Evolutionary conservation across 352 stramenopile genomes (phyloP).

Genomic region (Pythium scleroteichum): DNA sequence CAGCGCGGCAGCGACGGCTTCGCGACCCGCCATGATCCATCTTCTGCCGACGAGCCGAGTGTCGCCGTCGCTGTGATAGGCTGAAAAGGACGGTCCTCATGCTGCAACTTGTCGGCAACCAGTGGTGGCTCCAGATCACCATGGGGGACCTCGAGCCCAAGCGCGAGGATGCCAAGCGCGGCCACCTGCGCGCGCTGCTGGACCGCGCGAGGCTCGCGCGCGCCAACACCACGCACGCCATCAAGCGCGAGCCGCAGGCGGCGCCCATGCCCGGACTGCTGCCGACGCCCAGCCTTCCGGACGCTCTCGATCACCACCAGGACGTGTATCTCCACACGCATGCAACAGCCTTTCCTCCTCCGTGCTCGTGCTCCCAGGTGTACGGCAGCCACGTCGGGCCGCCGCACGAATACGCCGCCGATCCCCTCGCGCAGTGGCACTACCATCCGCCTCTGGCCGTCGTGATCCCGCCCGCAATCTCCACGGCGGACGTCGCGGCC

Average conservation of each 20-base stretch:
- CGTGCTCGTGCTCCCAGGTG: constrained; percentile 8
- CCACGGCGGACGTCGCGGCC: not conserved
- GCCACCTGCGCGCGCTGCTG: constrained; percentile 41
- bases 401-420: not conserved
- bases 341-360: not conserved
- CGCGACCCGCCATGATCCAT: not conserved
- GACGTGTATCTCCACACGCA: not conserved
- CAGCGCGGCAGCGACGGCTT: constrained; percentile 13
- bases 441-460: constrained; percentile 14
- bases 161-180: not conserved
- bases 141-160: not conserved
- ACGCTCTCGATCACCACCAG: not conserved
- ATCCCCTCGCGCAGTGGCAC: not conserved
- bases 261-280: not conserved
- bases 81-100: constrained; percentile 11
- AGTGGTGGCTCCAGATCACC: not conserved
- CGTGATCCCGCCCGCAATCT: constrained; percentile 7
- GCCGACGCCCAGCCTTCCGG: not conserved
- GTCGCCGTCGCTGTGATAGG: constrained; percentile 1
- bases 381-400: no score
- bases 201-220: constrained; percentile 36
- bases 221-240: not conserved
- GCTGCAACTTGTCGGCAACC: constrained; percentile 1
- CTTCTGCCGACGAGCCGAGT: no score
- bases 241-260: constrained; percentile 17